A percentile compares a stretch with the other conserved stretches of the same genome.
Evolutionary conservation across 805 yeast species (phyloP).

Genomic region (Teunomyces panamensis): DNA sequence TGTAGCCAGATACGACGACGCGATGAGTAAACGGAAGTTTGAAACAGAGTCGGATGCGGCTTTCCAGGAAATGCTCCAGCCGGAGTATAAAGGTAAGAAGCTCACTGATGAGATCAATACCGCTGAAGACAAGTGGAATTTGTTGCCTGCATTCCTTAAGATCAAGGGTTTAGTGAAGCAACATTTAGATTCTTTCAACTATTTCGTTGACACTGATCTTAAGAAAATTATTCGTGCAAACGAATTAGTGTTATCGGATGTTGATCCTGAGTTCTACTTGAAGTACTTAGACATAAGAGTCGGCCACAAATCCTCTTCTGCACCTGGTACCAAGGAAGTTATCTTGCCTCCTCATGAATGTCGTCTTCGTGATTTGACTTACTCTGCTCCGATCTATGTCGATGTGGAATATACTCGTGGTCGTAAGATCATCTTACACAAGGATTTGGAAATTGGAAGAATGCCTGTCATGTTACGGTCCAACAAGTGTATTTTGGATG

Average conservation of each 20-base stretch:
- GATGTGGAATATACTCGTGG: constrained; percentile 98
- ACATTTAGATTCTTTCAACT: constrained; percentile 96
- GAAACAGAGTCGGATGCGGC: constrained; percentile 47
- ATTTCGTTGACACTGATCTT: constrained; percentile 89
- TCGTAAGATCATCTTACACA: constrained; percentile 81
- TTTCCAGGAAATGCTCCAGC: constrained; percentile 74
- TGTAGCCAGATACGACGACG: neutral
- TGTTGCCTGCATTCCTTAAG: constrained; percentile 90
- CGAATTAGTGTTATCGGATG: constrained; percentile 84
- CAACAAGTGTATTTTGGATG: constrained; percentile 83
- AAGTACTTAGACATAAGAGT: constrained; percentile 92
- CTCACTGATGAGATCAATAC: constrained; percentile 86
- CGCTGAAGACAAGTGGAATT: constrained; percentile 95
- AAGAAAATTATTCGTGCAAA: constrained; percentile 92
- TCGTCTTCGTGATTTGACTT: constrained; percentile 87
- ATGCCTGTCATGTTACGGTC: constrained; percentile 99
- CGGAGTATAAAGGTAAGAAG: constrained; percentile 80
- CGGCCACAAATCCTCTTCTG: constrained; percentile 68
- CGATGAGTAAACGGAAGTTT: constrained; percentile 2
- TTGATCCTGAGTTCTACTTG: constrained; percentile 93
- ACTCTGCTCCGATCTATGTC: constrained; percentile 92
- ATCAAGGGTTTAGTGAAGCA: constrained; percentile 96
- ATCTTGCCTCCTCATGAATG: constrained; percentile 91
- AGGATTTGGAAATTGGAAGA: constrained; percentile 90
- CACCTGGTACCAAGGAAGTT: constrained; percentile 52